These are phyloP conservation scores for Lecanicillium sp. DNA, from an alignment of 2,329 filamentous ascomycete genomes.

Conservation along the genomic window DNA sequence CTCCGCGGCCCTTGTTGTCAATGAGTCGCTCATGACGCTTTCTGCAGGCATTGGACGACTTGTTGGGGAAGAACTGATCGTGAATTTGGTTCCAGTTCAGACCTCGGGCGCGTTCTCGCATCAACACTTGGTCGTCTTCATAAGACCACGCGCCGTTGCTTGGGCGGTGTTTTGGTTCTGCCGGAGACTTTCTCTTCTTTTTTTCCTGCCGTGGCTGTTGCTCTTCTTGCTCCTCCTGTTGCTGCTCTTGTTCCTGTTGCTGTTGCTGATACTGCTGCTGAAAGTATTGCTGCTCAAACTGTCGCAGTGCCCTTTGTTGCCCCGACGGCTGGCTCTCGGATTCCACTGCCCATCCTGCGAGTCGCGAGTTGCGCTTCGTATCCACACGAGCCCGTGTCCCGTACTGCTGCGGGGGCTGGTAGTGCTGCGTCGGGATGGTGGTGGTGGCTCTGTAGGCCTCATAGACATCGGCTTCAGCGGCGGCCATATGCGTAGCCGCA, in stretches of 20 bases:
- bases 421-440: neutral
- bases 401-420: too few relatives aligned
- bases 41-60: constrained; percentile 77
- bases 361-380: too few relatives aligned
- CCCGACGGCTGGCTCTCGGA: neutral
- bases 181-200: neutral
- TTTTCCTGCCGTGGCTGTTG: neutral
- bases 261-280: constrained; percentile 2
- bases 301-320: neutral
- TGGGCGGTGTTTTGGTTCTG: constrained; percentile 36
- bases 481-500: neutral
- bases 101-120: constrained; percentile 64
- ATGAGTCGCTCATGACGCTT: constrained; percentile 83
- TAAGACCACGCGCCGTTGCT: constrained; percentile 66
- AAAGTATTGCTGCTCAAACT: neutral
- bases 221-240: neutral
- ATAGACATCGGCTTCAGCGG: neutral
- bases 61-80: constrained; percentile 66
- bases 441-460: constrained; percentile 2
- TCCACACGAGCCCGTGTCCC: too few relatives aligned
- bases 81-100: constrained; percentile 83
- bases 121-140: constrained; percentile 67
- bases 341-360: too few relatives aligned
- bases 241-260: neutral
- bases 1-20: constrained; percentile 66